Base-by-base conservation (phyloP, 2,329 filamentous ascomycete genomes). In the Ophiostoma angusticollis region DNA sequence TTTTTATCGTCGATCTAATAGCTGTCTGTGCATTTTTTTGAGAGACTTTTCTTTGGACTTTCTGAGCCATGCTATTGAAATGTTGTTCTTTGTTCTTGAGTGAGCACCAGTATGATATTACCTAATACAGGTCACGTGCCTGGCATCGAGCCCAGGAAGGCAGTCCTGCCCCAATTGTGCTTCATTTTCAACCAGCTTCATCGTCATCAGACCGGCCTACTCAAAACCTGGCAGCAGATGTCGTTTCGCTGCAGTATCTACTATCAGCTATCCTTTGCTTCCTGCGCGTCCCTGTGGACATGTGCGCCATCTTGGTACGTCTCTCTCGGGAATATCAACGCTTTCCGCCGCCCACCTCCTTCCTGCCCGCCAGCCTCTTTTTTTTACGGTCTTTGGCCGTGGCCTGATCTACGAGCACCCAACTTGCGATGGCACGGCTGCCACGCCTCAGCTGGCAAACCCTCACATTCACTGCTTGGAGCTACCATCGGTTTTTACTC, bases 221-320 rank as follows among this genome's bases (percentile, higher is more conserved):
- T 40, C 47, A 47, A 12, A 28, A 28, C 9, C 11, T 46, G 47
- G 37, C 48, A 46, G 28, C 46, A 45, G 41, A 45, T 49, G 54
- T 54, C 45, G 41, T 54, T 56, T 47, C 39, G 43, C 43, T 34
- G 29, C 42, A 55, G 44, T 51, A 55, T 55, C 43, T 49, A n/a
- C n/a, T n/a, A 53, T 56, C 54, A 47, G 45, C 43, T 41, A 41
- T 45, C 44, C 30, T 45, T 30, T 40, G 39, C 47, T 35, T 42
- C 51, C 48, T 45, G 39, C 42, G 45, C 46, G 36, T 46, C 42
- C 38, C 39, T 44, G 38, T 41, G 34, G 48, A 39, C 41, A 33
- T 29, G 28, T 24, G 21, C 27, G 33, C 37, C 31, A 29, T 31
- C 23, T 28, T 33, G 39, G 47, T 46, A 17, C 24, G 43, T 47